phyloP scores from a whole-genome alignment of 2,329 filamentous ascomycete genomes.

The Xylariales sp. region DNA sequence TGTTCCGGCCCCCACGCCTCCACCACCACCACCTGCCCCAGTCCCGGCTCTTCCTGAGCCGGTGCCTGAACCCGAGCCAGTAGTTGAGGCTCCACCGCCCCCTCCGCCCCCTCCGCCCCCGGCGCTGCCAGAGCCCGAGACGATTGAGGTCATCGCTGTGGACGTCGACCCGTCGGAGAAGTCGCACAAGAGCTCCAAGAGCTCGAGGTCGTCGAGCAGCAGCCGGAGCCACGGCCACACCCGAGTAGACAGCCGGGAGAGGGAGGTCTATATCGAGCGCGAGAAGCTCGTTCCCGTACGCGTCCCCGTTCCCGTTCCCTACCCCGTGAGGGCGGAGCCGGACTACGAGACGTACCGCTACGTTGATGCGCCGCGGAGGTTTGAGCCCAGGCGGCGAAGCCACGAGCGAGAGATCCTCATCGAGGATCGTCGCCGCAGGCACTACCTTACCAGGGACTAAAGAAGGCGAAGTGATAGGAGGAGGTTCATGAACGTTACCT shows the following conservation, averaged over 20 bases:
- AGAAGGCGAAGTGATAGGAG: no score
- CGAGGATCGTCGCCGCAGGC: constrained; percentile 23
- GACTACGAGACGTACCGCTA: constrained; percentile 49
- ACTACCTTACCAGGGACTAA: constrained; percentile 23
- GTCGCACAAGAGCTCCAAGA: constrained; percentile 16
- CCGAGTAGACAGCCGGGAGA: constrained; percentile 24
- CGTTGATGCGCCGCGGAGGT: constrained; percentile 42
- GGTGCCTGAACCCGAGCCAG: constrained; percentile 9
- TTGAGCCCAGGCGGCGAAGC: constrained; percentile 28
- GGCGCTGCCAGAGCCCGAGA: constrained; percentile 15
- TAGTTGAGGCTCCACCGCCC: constrained; percentile 12
- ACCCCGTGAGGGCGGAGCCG: constrained; percentile 30
- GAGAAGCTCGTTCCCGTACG: constrained; percentile 42
- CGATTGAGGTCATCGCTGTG: constrained; percentile 38
- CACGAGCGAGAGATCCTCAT: constrained; percentile 25
- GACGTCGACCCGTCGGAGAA: constrained; percentile 32
- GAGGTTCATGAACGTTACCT: no score
- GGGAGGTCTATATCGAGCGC: constrained; percentile 48
- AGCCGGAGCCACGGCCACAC: constrained; percentile 22
- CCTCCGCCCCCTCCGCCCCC: constrained; percentile 9
- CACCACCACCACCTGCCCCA: constrained; percentile 14
- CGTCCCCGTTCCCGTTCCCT: constrained; percentile 35
- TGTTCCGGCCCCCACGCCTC: constrained; percentile 23
- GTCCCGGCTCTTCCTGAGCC: constrained; percentile 9
- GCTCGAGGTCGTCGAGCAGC: constrained; percentile 18